These are phyloP conservation scores for Ceratobasidium sp. DNA, from an alignment of 1,284 basidiomycete genomes.

Conservation along the genomic window DNA sequence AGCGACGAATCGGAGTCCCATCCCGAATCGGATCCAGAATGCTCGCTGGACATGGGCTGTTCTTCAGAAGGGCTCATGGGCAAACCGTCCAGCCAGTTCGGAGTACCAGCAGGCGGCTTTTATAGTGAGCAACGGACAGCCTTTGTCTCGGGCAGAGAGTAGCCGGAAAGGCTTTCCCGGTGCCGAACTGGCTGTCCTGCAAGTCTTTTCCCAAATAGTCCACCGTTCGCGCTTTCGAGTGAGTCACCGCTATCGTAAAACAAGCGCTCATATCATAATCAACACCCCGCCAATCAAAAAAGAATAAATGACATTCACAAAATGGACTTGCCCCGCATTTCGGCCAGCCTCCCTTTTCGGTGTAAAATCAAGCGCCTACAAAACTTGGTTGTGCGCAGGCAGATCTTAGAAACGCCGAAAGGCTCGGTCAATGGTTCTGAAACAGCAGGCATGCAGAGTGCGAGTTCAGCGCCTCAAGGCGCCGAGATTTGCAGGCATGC, in stretches of 20 bases:
- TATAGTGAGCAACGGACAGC: constrained; percentile 6
- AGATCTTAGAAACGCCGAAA: neutral
- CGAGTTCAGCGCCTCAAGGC: neutral
- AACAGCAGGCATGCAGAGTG: neutral
- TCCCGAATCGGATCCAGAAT: neutral
- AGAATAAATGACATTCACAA: neutral
- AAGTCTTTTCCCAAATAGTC: neutral
- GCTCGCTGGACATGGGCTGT: neutral
- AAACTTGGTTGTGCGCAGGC: neutral
- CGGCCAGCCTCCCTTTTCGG: neutral
- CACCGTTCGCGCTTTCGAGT: neutral
- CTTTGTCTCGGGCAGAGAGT: neutral
- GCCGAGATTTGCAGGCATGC: neutral
- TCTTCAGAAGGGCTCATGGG: constrained; percentile 10
- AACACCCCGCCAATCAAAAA: neutral
- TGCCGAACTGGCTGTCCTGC: neutral
- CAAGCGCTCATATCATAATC: neutral
- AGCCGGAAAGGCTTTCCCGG: neutral
- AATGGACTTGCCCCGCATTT: neutral
- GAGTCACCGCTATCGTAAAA: neutral
- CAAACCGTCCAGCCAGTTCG: neutral
- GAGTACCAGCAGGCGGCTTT: neutral
- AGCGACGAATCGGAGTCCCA: neutral
- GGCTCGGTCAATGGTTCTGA: neutral
- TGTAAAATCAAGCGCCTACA: neutral